phyloP scores from a whole-genome alignment of 2,329 filamentous ascomycete species.

The Phaeosphaeriaceae sp. region DNA sequence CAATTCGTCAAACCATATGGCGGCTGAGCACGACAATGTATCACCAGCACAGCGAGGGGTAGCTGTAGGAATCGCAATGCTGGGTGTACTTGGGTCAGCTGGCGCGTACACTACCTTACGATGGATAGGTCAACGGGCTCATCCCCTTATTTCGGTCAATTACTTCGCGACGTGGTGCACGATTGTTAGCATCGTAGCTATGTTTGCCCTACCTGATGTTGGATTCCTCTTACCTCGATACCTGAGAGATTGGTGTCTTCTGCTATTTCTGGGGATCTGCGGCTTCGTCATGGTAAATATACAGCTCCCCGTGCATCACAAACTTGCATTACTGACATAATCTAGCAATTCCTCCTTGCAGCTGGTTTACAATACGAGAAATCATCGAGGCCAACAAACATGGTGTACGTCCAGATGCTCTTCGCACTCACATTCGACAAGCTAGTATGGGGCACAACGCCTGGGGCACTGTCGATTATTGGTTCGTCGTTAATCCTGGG shows the following conservation, averaged over 20 bases:
- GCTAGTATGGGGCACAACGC: constrained; percentile 66
- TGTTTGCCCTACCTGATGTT: constrained; percentile 63
- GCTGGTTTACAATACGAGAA: constrained; percentile 76
- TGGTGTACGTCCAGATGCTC: constrained; percentile 74
- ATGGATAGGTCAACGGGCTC: constrained; percentile 79
- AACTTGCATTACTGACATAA: not conserved
- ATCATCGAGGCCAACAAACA: constrained; percentile 66
- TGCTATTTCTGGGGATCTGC: constrained; percentile 72
- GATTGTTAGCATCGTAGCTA: constrained; percentile 68
- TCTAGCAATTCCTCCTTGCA: constrained; percentile 79
- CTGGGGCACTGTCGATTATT: constrained; percentile 63
- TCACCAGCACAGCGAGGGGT: constrained; percentile 71
- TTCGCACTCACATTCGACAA: constrained; percentile 72
- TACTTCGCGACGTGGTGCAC: constrained; percentile 79
- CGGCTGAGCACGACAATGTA: constrained; percentile 50
- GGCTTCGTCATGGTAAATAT: constrained; percentile 73
- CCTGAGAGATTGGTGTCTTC: constrained; percentile 68
- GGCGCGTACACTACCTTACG: constrained; percentile 78
- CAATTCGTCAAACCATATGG: constrained; percentile 25
- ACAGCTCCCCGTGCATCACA: not conserved
- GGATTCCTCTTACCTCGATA: constrained; percentile 64
- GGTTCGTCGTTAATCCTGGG: constrained; percentile 71
- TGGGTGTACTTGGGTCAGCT: constrained; percentile 79
- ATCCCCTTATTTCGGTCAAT: constrained; percentile 84
- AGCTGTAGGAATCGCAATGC: constrained; percentile 73